Percentiles rank a stretch among this genome's conserved stretches.
Conservation (phyloP, 768 basidiomycete genomes). For the Pleurotus tuoliensis region DNA sequence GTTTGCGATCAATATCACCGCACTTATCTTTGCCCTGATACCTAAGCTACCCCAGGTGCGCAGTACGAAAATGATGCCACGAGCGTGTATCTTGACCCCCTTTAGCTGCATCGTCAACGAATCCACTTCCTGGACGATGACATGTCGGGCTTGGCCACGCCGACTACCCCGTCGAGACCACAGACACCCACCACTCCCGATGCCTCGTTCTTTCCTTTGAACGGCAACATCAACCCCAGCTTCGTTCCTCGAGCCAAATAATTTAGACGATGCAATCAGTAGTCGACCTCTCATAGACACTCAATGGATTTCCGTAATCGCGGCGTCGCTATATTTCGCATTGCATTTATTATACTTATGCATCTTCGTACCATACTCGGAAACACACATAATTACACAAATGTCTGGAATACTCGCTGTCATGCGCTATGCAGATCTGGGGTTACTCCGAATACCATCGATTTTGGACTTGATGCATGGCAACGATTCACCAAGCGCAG, state of each 20-base stretch:
- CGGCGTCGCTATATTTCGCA: background rate
- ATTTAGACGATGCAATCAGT: background rate
- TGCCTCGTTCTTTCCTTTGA: conserved; percentile 9
- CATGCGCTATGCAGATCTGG: no score
- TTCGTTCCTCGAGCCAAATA: background rate
- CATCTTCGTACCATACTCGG: no score
- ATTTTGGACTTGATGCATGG: no score
- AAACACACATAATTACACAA: no score
- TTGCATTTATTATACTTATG: no score
- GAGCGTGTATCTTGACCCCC: background rate
- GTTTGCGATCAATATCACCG: conserved; percentile 86
- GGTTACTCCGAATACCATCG: no score
- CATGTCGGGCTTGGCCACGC: conserved; percentile 63
- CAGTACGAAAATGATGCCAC: background rate
- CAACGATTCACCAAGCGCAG: no score
- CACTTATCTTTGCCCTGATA: conserved; percentile 75
- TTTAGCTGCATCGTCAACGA: conserved; percentile 77
- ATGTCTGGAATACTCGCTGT: no score
- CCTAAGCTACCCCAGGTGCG: conserved; percentile 92
- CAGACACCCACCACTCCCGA: conserved; percentile 30
- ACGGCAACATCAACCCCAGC: background rate
- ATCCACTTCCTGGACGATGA: conserved; percentile 72
- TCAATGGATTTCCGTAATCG: background rate
- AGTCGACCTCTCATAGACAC: no score
- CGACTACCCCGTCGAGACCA: conserved; percentile 55